Evolutionary conservation across 306 rosid genomes (phyloP).

Genomic region (Castanopsis chinensis): DNA sequence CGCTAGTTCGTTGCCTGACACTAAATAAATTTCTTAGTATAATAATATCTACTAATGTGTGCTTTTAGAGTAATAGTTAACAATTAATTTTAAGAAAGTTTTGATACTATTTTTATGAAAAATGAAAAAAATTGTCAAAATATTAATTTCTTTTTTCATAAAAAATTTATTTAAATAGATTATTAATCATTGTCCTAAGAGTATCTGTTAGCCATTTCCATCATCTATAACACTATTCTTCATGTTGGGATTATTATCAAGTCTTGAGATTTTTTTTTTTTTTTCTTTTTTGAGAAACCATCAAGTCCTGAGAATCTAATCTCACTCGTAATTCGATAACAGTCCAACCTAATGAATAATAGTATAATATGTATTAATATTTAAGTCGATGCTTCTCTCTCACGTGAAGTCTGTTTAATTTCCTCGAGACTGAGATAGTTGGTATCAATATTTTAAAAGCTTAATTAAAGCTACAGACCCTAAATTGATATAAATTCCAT

Average conservation of each 20-base stretch:
- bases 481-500: not conserved
- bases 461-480: not conserved
- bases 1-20: not conserved
- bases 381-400: not conserved
- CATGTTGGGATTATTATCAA: not conserved
- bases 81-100: too few relatives aligned
- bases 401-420: not conserved
- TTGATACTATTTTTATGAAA: too few relatives aligned
- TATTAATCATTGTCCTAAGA: too few relatives aligned
- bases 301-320: not conserved
- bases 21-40: not conserved
- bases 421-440: not conserved
- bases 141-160: too few relatives aligned
- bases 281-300: too few relatives aligned
- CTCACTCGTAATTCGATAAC: not conserved
- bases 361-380: too few relatives aligned
- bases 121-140: too few relatives aligned
- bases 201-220: too few relatives aligned
- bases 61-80: too few relatives aligned
- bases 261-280: not conserved
- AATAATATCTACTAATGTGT: too few relatives aligned
- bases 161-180: too few relatives aligned
- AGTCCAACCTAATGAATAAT: too few relatives aligned
- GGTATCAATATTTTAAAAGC: not conserved
- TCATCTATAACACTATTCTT: not conserved